A percentile compares a stretch with the other conserved stretches of the same genome.
These are phyloP conservation scores for Cicer pinnatifidum DNA, from an alignment of 306 rosid genomes.

Conservation along the genomic window DNA sequence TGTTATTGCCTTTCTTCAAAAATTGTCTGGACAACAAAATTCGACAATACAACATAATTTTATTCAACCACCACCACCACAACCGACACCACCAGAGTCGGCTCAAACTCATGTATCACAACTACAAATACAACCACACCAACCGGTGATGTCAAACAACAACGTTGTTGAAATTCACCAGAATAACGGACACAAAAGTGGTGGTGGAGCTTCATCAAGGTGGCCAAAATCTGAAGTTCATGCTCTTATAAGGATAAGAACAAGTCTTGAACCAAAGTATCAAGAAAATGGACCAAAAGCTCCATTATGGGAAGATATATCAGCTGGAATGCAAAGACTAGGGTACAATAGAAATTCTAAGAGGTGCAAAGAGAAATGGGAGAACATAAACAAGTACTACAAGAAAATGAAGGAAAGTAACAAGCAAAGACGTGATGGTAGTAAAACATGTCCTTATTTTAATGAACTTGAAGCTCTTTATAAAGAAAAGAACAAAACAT, in stretches of 20 bases:
- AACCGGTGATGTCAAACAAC: constrained; percentile 2
- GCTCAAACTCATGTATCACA: not conserved
- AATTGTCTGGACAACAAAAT: constrained; percentile 49
- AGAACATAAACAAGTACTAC: constrained; percentile 93
- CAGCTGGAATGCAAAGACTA: constrained; percentile 65
- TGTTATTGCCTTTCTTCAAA: constrained; percentile 65
- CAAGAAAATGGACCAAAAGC: constrained; percentile 80
- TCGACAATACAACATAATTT: not conserved
- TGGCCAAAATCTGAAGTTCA: constrained; percentile 72
- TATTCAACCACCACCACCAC: not conserved
- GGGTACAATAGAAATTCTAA: constrained; percentile 77
- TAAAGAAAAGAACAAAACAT: constrained; percentile 54
- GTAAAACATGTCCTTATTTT: constrained; percentile 88
- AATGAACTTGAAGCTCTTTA: constrained; percentile 76
- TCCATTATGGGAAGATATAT: constrained; percentile 92
- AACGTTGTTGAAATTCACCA: constrained; percentile 35
- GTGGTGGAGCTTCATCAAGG: constrained; percentile 35
- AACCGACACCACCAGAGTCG: not conserved
- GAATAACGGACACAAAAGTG: constrained; percentile 33
- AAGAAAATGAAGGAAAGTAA: constrained; percentile 83
- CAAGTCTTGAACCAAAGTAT: constrained; percentile 66
- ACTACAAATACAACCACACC: not conserved
- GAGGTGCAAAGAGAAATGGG: constrained; percentile 99
- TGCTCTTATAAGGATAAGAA: constrained; percentile 65
- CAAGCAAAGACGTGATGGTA: constrained; percentile 68